Conservation (phyloP, 2,329 filamentous ascomycete genomes). For the Xylariaceae sp. region DNA sequence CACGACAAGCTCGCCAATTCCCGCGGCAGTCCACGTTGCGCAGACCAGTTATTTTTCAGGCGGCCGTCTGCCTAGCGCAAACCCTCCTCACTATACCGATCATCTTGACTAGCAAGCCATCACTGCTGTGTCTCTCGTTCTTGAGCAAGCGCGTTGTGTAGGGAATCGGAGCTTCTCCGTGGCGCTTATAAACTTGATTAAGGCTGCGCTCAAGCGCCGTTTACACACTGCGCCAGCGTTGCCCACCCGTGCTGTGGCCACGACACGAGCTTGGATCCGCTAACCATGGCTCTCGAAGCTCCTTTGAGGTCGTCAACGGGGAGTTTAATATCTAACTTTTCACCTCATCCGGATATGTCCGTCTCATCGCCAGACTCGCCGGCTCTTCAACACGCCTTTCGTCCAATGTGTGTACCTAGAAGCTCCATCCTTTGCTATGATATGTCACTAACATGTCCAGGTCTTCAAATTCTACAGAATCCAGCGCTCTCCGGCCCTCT, state of each 20-base stretch:
- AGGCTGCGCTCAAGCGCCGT: slow-evolving; percentile 29
- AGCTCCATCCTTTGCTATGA: background rate
- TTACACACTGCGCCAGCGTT: slow-evolving; percentile 20
- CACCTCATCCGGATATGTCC: slow-evolving; percentile 62
- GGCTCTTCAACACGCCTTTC: slow-evolving; percentile 55
- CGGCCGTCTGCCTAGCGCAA: slow-evolving; percentile 22
- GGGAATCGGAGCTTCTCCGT: slow-evolving; percentile 16
- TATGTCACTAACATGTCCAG: slow-evolving; percentile 28
- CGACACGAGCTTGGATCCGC: slow-evolving; percentile 20
- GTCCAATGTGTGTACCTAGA: slow-evolving; percentile 55
- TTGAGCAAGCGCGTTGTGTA: slow-evolving; percentile 31
- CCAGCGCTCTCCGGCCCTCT: slow-evolving; percentile 58
- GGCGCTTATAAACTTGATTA: slow-evolving; percentile 31
- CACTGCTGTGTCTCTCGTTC: slow-evolving; percentile 24
- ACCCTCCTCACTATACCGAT: slow-evolving; percentile 11
- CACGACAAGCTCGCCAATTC: slow-evolving; percentile 21
- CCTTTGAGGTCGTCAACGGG: slow-evolving; percentile 68
- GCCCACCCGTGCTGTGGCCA: slow-evolving; percentile 29
- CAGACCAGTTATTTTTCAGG: slow-evolving; percentile 18
- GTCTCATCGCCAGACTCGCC: slow-evolving; percentile 61
- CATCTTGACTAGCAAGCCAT: slow-evolving; percentile 27
- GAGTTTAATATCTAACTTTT: slow-evolving; percentile 61
- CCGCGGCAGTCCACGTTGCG: slow-evolving; percentile 24
- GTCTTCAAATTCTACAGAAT: slow-evolving; percentile 53
- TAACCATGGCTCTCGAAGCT: slow-evolving; percentile 65